Percentiles rank a stretch among this genome's conserved stretches.
These are phyloP conservation scores for Ascoidea rubescens DNA, from an alignment of 805 yeast species.

Conservation along the genomic window DNA sequence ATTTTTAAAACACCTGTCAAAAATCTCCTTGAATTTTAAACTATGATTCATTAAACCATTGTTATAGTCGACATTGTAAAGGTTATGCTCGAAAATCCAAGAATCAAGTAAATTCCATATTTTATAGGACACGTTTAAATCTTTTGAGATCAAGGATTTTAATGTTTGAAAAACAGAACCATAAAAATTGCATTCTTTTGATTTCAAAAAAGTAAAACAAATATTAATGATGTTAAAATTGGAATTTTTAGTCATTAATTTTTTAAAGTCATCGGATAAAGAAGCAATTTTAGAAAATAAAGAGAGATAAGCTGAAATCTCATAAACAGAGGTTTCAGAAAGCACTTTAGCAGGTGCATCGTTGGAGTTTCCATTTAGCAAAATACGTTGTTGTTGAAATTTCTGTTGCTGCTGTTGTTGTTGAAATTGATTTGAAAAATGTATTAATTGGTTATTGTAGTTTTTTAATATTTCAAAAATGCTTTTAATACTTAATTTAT, in stretches of 20 bases:
- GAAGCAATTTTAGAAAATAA: not conserved
- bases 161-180: slow-evolving; percentile 48
- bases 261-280: not conserved
- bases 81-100: slow-evolving; percentile 36
- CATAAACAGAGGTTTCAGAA: not conserved
- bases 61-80: slow-evolving; percentile 14
- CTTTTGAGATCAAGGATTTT: slow-evolving; percentile 38
- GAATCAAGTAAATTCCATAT: slow-evolving; percentile 62
- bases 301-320: not conserved
- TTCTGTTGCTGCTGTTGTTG: too few species aligned
- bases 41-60: slow-evolving; percentile 11
- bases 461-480: not conserved
- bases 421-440: not conserved
- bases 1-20: slow-evolving; percentile 31
- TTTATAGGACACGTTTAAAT: slow-evolving; percentile 25
- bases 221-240: slow-evolving; percentile 3
- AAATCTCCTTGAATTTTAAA: slow-evolving; percentile 23
- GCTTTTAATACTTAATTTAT: not conserved
- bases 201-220: slow-evolving; percentile 15
- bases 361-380: not conserved
- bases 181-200: slow-evolving; percentile 7
- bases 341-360: not conserved
- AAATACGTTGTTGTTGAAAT: too few species aligned
- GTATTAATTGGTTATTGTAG: not conserved
- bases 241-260: not conserved